Percentiles rank a stretch among this genome's conserved stretches.
These are phyloP conservation scores for Volutella citrinella DNA, from an alignment of 2,329 filamentous ascomycete genomes.

Conservation along the genomic window DNA sequence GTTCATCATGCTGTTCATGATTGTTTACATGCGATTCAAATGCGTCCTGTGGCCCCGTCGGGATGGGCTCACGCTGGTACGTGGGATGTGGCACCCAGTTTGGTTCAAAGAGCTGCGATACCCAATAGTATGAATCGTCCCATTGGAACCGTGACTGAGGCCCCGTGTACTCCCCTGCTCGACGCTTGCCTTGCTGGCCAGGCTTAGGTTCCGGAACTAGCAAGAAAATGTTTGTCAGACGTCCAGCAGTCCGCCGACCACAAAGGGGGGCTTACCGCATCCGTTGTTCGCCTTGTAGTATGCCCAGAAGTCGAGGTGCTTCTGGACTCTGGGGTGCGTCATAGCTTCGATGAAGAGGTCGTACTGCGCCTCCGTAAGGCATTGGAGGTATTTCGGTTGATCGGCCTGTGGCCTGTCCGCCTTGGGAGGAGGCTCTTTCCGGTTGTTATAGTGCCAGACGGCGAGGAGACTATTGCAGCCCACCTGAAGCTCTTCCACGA, in stretches of 20 bases:
- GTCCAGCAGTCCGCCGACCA: no score
- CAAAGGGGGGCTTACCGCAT: no score
- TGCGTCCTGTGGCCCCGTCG: no score
- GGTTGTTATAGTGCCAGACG: conserved; percentile 49
- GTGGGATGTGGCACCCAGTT: conserved; percentile 36
- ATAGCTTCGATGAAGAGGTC: conserved; percentile 31
- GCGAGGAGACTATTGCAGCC: conserved; percentile 44
- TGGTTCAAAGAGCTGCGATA: conserved; percentile 44
- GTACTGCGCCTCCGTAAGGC: conserved; percentile 30
- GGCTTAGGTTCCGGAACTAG: conserved; percentile 6
- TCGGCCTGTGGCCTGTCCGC: no score
- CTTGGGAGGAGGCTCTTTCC: conserved; percentile 21
- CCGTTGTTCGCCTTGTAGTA: conserved; percentile 21
- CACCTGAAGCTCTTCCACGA: conserved; percentile 43
- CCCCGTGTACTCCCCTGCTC: conserved; percentile 17
- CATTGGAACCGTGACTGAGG: conserved; percentile 26
- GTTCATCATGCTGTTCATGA: no score
- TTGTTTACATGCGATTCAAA: no score
- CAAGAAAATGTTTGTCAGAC: no score
- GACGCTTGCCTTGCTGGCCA: neutral
- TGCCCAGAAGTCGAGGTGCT: conserved; percentile 25
- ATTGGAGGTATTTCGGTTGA: conserved; percentile 28
- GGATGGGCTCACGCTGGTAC: conserved; percentile 23
- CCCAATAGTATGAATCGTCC: conserved; percentile 44
- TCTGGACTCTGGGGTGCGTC: conserved; percentile 15